Conservation (phyloP, 768 basidiomycete species). For the Podaxis pistillaris region DNA sequence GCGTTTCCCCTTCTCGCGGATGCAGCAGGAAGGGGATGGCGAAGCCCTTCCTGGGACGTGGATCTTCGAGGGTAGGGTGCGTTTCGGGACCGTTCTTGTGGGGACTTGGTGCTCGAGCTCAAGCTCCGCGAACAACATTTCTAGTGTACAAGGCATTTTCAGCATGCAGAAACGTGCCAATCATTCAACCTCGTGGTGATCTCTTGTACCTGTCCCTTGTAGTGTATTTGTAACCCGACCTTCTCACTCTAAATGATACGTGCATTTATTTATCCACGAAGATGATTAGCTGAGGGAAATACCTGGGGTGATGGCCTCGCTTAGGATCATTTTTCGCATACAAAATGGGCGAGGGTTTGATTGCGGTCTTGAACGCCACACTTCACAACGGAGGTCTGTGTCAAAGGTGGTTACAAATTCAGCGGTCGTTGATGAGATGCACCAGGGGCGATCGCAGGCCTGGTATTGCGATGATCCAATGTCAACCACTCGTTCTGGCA, state of each 20-base stretch:
- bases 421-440: background rate
- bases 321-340: background rate
- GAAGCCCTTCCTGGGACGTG: slow-evolving; percentile 42
- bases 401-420: background rate
- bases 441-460: background rate
- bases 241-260: background rate
- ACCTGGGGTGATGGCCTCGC: background rate
- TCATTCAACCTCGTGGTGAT: slow-evolving; percentile 20
- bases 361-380: background rate
- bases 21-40: slow-evolving; percentile 41
- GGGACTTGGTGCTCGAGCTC: slow-evolving; percentile 44
- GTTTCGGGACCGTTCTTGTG: slow-evolving; percentile 46
- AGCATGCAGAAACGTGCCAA: slow-evolving; percentile 43
- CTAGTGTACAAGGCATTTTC: slow-evolving; percentile 52
- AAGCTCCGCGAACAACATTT: slow-evolving; percentile 11
- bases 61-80: slow-evolving; percentile 58
- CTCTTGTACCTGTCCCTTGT: background rate
- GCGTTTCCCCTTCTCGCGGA: slow-evolving; percentile 2
- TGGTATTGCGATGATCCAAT: background rate
- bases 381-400: background rate
- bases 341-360: background rate
- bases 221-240: background rate
- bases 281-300: background rate
- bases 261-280: background rate
- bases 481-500: background rate